A percentile compares a stretch with the other conserved stretches of the same genome.
Evolutionary conservation across 768 basidiomycete species (phyloP).

Genomic region (Russula vinacea): DNA sequence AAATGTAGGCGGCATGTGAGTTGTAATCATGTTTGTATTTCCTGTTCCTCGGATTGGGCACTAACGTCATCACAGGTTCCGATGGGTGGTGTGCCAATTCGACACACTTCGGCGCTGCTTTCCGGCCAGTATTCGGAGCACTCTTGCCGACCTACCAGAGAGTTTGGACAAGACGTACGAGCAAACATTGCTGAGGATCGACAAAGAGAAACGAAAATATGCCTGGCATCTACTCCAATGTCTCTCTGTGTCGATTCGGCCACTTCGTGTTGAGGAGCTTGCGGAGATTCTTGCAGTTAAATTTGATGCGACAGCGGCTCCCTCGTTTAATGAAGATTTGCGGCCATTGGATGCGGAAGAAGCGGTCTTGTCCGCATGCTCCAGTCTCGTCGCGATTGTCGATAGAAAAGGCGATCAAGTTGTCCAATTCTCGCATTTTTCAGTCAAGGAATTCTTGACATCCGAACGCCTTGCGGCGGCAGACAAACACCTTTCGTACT

Average conservation of each 20-base stretch:
- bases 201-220: constrained; percentile 1
- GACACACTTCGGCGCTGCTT: not conserved
- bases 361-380: constrained; percentile 12
- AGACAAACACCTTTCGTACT: not conserved
- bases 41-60: too few species aligned
- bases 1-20: constrained; percentile 14
- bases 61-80: not conserved
- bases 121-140: not conserved
- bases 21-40: not conserved
- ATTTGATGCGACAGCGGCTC: not conserved
- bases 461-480: not conserved
- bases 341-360: not conserved
- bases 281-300: constrained; percentile 8
- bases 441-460: constrained; percentile 12
- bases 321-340: not conserved
- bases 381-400: constrained; percentile 8
- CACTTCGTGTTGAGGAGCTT: constrained; percentile 6
- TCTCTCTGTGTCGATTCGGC: constrained; percentile 8
- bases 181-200: not conserved
- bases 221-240: constrained; percentile 7
- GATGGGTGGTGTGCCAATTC: constrained; percentile 11
- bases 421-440: constrained; percentile 17
- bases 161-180: constrained; percentile 10
- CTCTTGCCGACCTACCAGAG: not conserved
- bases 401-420: not conserved